Conservation (phyloP, 1,284 basidiomycete species). For the Papiliotrema laurentii region DNA sequence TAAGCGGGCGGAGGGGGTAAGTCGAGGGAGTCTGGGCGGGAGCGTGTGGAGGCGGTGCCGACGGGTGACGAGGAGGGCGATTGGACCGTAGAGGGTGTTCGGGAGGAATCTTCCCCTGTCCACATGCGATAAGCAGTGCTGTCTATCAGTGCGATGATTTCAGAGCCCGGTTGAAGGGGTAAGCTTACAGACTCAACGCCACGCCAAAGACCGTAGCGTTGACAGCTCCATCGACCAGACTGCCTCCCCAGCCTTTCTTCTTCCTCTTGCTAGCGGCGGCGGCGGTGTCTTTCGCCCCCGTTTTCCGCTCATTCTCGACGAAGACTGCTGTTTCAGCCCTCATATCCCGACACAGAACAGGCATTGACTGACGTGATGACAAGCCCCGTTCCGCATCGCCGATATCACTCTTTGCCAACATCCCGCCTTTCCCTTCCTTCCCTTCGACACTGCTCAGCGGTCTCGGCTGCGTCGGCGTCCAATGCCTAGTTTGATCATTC, state of each 20-base stretch:
- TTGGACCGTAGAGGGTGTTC: not conserved
- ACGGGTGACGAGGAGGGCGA: not conserved
- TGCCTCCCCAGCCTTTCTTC: conserved; percentile 20
- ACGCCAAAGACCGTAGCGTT: conserved; percentile 28
- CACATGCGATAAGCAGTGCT: conserved; percentile 1
- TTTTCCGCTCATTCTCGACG: conserved; percentile 1
- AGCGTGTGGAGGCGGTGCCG: not conserved
- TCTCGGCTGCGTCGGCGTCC: not conserved
- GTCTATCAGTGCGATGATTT: not conserved
- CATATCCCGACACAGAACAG: not conserved
- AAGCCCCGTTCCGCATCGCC: not conserved
- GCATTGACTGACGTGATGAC: not conserved
- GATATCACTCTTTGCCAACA: not conserved
- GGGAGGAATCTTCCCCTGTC: not conserved
- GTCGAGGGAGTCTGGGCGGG: conserved; percentile 2
- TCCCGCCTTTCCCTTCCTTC: not conserved
- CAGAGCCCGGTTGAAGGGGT: not conserved
- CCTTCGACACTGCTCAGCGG: not conserved
- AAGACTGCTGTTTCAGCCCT: not conserved
- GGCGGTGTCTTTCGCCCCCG: not conserved
- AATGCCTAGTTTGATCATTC: not conserved
- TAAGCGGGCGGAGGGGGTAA: not conserved
- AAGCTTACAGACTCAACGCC: conserved; percentile 31
- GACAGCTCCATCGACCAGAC: conserved; percentile 19
- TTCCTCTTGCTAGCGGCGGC: not conserved